phyloP scores from a whole-genome alignment of 2,329 filamentous ascomycete species.

The Diplodia scrobiculata region DNA sequence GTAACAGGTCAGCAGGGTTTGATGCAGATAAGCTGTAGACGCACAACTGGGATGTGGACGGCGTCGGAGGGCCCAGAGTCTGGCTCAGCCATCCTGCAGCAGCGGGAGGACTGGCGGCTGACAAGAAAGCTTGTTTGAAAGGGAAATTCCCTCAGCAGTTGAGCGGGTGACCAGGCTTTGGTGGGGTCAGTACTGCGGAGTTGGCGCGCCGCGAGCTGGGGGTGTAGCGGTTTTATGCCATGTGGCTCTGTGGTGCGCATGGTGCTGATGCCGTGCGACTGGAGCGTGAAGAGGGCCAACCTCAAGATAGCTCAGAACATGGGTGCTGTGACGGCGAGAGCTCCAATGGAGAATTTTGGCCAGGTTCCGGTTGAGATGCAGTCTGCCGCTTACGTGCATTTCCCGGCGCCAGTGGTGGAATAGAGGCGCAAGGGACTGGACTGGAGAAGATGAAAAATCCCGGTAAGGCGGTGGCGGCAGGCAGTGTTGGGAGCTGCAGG shows the following conservation, averaged over 20 bases:
- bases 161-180: not conserved
- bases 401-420: not conserved
- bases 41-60: slow-evolving; percentile 1
- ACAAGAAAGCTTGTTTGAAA: not conserved
- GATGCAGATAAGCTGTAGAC: not conserved
- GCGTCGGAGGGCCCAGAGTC: not conserved
- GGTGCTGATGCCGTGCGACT: not conserved
- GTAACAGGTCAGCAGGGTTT: not conserved
- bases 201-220: not conserved
- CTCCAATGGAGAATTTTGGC: not conserved
- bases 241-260: not conserved
- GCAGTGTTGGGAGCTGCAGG: not conserved
- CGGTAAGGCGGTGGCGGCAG: no score
- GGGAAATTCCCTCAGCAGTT: not conserved
- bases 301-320: not conserved
- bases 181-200: not conserved
- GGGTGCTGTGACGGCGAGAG: not conserved
- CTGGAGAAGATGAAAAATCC: not conserved
- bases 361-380: not conserved
- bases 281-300: not conserved
- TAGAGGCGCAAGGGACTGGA: not conserved
- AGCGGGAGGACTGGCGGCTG: not conserved
- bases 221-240: not conserved
- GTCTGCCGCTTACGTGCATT: not conserved
- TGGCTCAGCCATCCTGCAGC: not conserved